phyloP scores from a whole-genome alignment of 2,329 filamentous ascomycete species.

The Aspergillus pseudoviridinutans region DNA sequence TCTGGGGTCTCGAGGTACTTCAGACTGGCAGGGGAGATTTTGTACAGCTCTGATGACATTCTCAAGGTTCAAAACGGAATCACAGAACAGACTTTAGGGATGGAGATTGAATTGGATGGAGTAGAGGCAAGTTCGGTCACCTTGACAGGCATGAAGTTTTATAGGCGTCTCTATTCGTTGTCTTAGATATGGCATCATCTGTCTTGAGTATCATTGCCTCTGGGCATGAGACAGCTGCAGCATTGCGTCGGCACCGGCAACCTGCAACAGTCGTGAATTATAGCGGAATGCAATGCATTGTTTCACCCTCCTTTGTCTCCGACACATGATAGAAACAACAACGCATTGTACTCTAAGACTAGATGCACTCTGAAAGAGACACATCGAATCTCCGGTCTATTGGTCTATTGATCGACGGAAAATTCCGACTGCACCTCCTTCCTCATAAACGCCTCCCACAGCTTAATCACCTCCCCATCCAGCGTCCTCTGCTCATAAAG shows the following conservation, averaged over 20 bases:
- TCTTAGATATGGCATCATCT: neutral
- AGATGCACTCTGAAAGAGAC: neutral
- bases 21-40: neutral
- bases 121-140: no score
- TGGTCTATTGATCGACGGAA: neutral
- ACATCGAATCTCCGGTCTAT: neutral
- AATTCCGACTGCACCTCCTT: constrained; percentile 4
- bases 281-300: neutral
- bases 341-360: neutral
- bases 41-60: neutral
- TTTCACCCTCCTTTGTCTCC: neutral
- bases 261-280: neutral
- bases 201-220: neutral
- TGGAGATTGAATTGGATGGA: no score
- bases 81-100: no score
- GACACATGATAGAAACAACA: neutral
- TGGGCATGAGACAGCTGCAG: neutral
- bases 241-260: neutral
- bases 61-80: neutral
- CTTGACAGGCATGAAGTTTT: no score
- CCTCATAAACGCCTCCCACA: constrained; percentile 17
- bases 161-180: neutral
- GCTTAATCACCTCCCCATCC: constrained; percentile 6
- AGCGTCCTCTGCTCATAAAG: constrained; percentile 7
- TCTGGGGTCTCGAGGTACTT: neutral